Percentiles rank a stretch among this genome's conserved stretches.
Conservation (phyloP, 2,329 filamentous ascomycete species). For the Orbilia javanica region DNA sequence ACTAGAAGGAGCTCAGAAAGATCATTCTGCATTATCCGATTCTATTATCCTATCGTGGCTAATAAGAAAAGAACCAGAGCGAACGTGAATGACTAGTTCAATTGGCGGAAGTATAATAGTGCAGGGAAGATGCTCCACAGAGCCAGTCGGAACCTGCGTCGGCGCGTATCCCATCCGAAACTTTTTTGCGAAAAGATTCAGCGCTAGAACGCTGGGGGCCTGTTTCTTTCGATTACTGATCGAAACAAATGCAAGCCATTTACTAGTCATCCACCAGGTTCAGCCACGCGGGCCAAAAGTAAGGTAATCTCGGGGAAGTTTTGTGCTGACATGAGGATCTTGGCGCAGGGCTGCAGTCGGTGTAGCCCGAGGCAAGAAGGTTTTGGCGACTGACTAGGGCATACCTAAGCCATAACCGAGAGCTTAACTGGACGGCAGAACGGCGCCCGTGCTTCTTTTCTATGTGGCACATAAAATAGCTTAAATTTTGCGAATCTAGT, state of each 20-base stretch:
- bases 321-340: constrained; percentile 5
- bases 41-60: constrained; percentile 3
- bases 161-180: constrained; percentile 11
- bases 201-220: background rate
- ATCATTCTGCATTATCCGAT: background rate
- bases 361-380: background rate
- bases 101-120: background rate
- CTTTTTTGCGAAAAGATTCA: background rate
- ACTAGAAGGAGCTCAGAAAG: background rate
- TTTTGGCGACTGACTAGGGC: background rate
- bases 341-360: constrained; percentile 11
- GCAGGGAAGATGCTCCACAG: constrained; percentile 16
- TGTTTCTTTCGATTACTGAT: constrained; percentile 3
- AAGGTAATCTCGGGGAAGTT: constrained; percentile 4
- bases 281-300: background rate
- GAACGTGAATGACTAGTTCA: background rate
- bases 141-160: constrained; percentile 3
- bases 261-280: background rate
- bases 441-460: background rate
- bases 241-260: background rate
- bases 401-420: background rate
- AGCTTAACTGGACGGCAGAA: constrained; percentile 1
- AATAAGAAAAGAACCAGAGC: background rate
- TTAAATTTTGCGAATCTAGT: background rate
- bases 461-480: background rate